These are phyloP conservation scores for Phytophthora melonis DNA, from an alignment of 352 stramenopile species.

Conservation along the genomic window DNA sequence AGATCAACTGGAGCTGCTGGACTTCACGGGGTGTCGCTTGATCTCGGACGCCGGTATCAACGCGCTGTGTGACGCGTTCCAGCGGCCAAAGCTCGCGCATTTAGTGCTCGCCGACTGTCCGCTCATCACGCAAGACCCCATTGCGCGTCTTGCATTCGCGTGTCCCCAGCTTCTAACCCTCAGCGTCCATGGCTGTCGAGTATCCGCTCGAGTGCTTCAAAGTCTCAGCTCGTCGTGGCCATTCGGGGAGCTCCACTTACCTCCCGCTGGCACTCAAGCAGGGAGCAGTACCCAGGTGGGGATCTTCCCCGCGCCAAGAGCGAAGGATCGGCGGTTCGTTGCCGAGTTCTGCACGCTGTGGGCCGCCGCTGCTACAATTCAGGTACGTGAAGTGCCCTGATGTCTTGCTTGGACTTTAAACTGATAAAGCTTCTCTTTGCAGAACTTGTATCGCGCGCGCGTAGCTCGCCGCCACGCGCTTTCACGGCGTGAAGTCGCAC, in stretches of 20 bases:
- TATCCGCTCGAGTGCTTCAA: slow-evolving; percentile 66
- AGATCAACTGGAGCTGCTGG: slow-evolving; percentile 70
- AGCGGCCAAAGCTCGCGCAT: slow-evolving; percentile 57
- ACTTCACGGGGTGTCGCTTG: slow-evolving; percentile 61
- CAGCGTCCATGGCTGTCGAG: slow-evolving; percentile 68
- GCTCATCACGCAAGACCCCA: slow-evolving; percentile 68
- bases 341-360: slow-evolving; percentile 65
- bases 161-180: slow-evolving; percentile 79
- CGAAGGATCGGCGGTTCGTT: slow-evolving; percentile 72
- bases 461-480: slow-evolving; percentile 45
- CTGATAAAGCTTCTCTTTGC: background rate
- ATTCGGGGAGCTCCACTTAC: slow-evolving; percentile 61
- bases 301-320: slow-evolving; percentile 73
- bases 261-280: slow-evolving; percentile 22
- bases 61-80: slow-evolving; percentile 66
- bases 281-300: slow-evolving; percentile 50
- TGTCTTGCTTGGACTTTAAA: background rate
- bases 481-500: slow-evolving; percentile 47
- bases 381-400: slow-evolving; percentile 33
- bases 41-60: slow-evolving; percentile 67
- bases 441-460: slow-evolving; percentile 72
- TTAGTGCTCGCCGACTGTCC: slow-evolving; percentile 68
- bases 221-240: slow-evolving; percentile 76
- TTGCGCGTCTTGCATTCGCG: slow-evolving; percentile 64
- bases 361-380: slow-evolving; percentile 66